Evolutionary conservation across 2,329 filamentous ascomycete species (phyloP).

Genomic region (Diplodia corticola): DNA sequence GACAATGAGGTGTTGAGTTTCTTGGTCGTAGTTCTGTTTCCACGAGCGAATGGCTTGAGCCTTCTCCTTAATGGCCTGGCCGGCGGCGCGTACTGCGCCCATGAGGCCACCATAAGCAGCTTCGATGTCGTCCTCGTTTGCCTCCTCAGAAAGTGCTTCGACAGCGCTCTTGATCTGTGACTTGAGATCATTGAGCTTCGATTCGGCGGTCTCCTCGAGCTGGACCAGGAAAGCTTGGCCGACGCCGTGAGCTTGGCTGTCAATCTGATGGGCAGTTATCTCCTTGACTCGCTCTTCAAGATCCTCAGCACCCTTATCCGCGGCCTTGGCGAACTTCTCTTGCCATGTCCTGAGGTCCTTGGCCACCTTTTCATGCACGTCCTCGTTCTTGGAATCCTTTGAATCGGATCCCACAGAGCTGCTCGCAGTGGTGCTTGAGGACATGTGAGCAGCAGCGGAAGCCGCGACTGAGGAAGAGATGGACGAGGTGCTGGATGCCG

Average conservation of each 20-base stretch:
- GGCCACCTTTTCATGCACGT: slow-evolving; percentile 63
- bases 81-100: slow-evolving; percentile 63
- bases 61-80: slow-evolving; percentile 71
- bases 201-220: slow-evolving; percentile 66
- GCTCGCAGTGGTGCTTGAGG: slow-evolving; percentile 29
- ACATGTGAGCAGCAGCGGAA: slow-evolving; percentile 30
- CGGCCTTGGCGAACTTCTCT: slow-evolving; percentile 80
- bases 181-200: slow-evolving; percentile 67
- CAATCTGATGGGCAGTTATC: slow-evolving; percentile 71
- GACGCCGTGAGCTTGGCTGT: slow-evolving; percentile 63
- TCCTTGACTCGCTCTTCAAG: slow-evolving; percentile 64
- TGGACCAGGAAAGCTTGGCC: slow-evolving; percentile 67
- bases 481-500: slow-evolving; percentile 21
- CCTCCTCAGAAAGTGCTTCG: slow-evolving; percentile 58
- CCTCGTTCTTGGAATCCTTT: slow-evolving; percentile 45
- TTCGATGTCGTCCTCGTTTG: slow-evolving; percentile 54
- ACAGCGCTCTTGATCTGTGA: slow-evolving; percentile 61
- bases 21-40: slow-evolving; percentile 69
- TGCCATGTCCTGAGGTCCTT: slow-evolving; percentile 85
- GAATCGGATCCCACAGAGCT: slow-evolving; percentile 25
- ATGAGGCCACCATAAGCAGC: slow-evolving; percentile 55
- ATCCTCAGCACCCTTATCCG: slow-evolving; percentile 77
- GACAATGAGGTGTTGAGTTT: slow-evolving; percentile 68
- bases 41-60: slow-evolving; percentile 76
- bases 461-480: slow-evolving; percentile 26